Evolutionary conservation across 2,329 filamentous ascomycete species (phyloP).

Genomic region (Lecanoromycetidae sp.): DNA sequence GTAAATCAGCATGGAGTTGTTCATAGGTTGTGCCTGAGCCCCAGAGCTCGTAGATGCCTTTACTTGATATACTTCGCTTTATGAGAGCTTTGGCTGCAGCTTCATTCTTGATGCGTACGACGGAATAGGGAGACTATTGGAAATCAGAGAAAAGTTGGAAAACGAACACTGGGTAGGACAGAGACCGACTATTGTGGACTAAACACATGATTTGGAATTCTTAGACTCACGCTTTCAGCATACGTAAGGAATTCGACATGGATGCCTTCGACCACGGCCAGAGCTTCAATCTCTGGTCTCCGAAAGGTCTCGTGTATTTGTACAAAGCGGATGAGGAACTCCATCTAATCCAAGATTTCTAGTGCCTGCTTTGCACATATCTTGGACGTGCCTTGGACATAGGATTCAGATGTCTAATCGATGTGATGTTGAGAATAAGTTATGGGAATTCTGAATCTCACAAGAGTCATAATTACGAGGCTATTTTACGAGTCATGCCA

Average conservation of each 20-base stretch:
- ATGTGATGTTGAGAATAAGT: too few relatives aligned
- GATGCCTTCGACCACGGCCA: constrained; percentile 58
- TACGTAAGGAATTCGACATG: constrained; percentile 65
- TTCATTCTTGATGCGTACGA: constrained; percentile 56
- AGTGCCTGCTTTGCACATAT: background rate
- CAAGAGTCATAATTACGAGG: too few relatives aligned
- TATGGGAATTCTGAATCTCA: too few relatives aligned
- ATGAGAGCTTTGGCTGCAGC: constrained; percentile 56
- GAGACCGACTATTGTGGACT: too few relatives aligned
- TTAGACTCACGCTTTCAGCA: constrained; percentile 50
- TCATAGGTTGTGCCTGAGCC: constrained; percentile 56
- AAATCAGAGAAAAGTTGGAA: too few relatives aligned
- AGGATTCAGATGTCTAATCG: too few relatives aligned
- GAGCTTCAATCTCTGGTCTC: constrained; percentile 65
- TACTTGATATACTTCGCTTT: constrained; percentile 64
- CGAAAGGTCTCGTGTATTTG: constrained; percentile 90
- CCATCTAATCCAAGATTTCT: constrained; percentile 31
- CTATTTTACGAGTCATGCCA: too few relatives aligned
- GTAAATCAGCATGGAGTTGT: constrained; percentile 55
- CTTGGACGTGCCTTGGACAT: too few relatives aligned
- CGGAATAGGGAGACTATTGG: constrained; percentile 82
- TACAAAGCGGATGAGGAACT: constrained; percentile 80
- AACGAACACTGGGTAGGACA: too few relatives aligned
- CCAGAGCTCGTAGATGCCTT: constrained; percentile 84
- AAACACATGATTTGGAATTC: too few relatives aligned